Evolutionary conservation across 2,329 filamentous ascomycete species (phyloP), one percentile per base, ranked within the genome.

Genomic region (Trichophyton benhamiae): DNA sequence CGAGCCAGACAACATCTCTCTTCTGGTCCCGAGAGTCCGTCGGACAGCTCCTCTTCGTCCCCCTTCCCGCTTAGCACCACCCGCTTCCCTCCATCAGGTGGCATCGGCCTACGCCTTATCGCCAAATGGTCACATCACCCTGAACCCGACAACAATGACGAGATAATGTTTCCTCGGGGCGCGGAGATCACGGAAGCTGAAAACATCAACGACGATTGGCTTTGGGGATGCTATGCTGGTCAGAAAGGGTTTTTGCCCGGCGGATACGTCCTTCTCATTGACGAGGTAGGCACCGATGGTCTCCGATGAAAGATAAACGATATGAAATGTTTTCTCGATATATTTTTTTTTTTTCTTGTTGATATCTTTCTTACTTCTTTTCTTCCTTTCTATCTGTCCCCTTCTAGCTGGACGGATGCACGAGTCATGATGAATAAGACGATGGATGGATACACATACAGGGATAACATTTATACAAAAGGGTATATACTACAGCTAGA

Each of bases 151-250:
- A 70, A 72, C 9, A 65, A 68, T 13, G 88, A 96, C 70, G 92
- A 97, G 75, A 75, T 97, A 46, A 74, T 86, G 64, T 96, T 97
- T 67, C 92, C 92, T 0, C 85, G 85, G 58, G 86, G 88, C 8
- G 91, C 91, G 0, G 88, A 94, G 72, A 82, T 97, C 13, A 80
- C 81, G 5, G 92, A 97, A 76, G 84, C 87, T 42, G 87, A 92
- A 71, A 88, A 94, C 72, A 84, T 95, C 57, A 96, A 96, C 71
- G 88, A 87, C 17, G 91, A 96, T 72, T 97, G 91, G 91, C 91
- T 82, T 69, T 87, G 87, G 76, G 92, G 92, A 0, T 84, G 85
- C 30, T 96, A 95, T 77, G 91, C 90, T 75, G 91, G 90, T 0
- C 77, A 76, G 25, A 85, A 83, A 67, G 91, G 90, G 0, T 68